Conservation (phyloP, 257 asterid genomes). For the Capsicum rhomboideum region DNA sequence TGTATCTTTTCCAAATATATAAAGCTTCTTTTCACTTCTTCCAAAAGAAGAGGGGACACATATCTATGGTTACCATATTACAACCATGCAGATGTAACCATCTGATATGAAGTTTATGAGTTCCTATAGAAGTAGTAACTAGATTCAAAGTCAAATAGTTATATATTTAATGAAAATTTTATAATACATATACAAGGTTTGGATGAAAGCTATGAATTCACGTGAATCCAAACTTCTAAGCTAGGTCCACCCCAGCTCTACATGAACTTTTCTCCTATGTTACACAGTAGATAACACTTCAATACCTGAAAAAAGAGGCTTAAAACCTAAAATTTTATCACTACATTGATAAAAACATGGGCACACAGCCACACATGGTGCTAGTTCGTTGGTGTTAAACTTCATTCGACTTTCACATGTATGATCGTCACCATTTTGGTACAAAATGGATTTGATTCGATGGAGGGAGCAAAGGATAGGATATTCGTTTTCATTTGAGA, state of each 20-base stretch:
- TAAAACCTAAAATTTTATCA: not conserved
- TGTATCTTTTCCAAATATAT: too few species aligned
- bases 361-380: not conserved
- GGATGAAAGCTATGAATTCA: not conserved
- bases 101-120: too few species aligned
- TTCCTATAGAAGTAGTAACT: too few species aligned
- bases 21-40: too few species aligned
- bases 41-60: too few species aligned
- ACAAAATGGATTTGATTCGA: not conserved
- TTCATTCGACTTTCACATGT: not conserved
- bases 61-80: too few species aligned
- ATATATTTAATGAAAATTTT: not conserved
- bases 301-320: not conserved
- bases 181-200: not conserved
- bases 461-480: not conserved
- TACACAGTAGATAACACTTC: not conserved
- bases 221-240: not conserved
- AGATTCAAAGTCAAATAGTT: not conserved
- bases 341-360: not conserved
- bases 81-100: not conserved
- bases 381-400: not conserved
- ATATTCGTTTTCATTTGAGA: not conserved
- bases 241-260: not conserved
- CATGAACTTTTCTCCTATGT: not conserved
- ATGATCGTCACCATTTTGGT: not conserved